Evolutionary conservation across 352 stramenopile species (phyloP).

Genomic region (Pythium guiyangense): DNA sequence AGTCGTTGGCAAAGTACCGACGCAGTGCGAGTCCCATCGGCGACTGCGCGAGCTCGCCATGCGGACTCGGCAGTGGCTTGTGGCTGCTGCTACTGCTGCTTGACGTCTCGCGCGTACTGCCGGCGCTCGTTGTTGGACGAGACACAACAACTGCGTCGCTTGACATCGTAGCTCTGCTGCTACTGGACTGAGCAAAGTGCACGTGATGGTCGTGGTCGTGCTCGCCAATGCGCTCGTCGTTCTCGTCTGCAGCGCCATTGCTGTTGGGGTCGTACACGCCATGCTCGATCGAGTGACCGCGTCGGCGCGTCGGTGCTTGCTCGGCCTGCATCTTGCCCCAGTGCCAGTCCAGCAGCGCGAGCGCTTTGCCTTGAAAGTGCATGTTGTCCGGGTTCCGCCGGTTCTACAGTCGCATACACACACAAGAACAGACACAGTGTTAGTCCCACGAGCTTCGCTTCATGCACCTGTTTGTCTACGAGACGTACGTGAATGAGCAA

Average conservation of each 20-base stretch:
- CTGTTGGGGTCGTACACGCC: constrained; percentile 6
- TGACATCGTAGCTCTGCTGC: constrained; percentile 6
- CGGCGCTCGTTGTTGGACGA: neutral
- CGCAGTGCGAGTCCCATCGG: constrained; percentile 53
- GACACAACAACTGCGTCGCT: constrained; percentile 18
- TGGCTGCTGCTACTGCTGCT: too few relatives aligned
- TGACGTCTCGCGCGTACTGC: neutral
- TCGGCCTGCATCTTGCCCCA: constrained; percentile 56
- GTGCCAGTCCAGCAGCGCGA: constrained; percentile 85
- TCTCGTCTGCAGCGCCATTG: neutral
- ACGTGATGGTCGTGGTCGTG: constrained; percentile 1
- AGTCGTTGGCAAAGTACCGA: constrained; percentile 42
- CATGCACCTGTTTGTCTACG: neutral
- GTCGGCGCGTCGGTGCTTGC: constrained; percentile 5
- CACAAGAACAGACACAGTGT: neutral
- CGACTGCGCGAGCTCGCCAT: constrained; percentile 45
- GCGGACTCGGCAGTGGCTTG: constrained; percentile 21
- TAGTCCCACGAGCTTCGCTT: neutral
- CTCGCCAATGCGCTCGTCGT: neutral
- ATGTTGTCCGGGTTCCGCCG: constrained; percentile 81
- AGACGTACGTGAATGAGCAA: constrained; percentile 60
- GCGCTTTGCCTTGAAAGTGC: constrained; percentile 84
- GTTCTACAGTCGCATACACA: constrained; percentile 27
- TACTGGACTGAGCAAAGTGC: constrained; percentile 2
- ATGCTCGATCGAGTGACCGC: constrained; percentile 13